A percentile compares a stretch with the other conserved stretches of the same genome.
phyloP scores from a whole-genome alignment of 352 stramenopile genomes.

The Pythium periplocum region DNA sequence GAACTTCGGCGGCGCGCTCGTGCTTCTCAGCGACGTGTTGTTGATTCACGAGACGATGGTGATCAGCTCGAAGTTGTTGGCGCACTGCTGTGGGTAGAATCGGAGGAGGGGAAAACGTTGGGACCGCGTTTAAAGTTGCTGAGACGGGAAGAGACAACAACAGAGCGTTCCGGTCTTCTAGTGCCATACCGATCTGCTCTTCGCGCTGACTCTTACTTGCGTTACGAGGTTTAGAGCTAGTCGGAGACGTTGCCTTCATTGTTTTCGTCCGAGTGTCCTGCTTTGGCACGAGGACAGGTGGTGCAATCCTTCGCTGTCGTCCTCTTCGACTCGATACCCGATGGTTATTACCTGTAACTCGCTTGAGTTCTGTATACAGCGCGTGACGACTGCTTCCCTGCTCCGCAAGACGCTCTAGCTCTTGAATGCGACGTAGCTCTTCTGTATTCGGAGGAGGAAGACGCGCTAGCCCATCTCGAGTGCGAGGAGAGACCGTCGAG shows the following conservation, averaged over 20 bases:
- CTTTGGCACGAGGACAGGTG: no score
- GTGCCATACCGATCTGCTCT: slow-evolving; percentile 28
- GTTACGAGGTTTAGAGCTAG: no score
- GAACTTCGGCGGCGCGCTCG: slow-evolving; percentile 21
- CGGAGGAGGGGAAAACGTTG: neutral
- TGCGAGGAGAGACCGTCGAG: slow-evolving; percentile 42
- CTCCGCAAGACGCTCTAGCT: slow-evolving; percentile 32
- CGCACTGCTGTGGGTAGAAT: slow-evolving; percentile 5
- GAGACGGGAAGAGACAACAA: neutral
- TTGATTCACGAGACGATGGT: slow-evolving; percentile 9
- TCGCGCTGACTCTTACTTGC: slow-evolving; percentile 4
- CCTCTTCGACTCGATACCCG: no score
- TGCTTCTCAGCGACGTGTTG: slow-evolving; percentile 8
- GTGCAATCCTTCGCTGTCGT: no score
- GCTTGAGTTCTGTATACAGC: slow-evolving; percentile 15
- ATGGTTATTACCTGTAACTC: neutral
- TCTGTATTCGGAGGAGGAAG: slow-evolving; percentile 27
- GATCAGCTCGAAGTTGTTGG: slow-evolving; percentile 9
- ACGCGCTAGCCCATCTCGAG: slow-evolving; percentile 29
- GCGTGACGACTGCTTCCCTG: slow-evolving; percentile 8
- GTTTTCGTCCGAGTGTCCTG: no score
- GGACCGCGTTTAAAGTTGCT: no score
- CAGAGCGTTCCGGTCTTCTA: slow-evolving; percentile 21
- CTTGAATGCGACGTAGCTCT: slow-evolving; percentile 36
- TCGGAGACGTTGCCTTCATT: no score